Evolutionary conservation across 148 eudicot genomes (phyloP), one percentile per base, ranked within the genome.

Genomic region (Selenicereus undatus): DNA sequence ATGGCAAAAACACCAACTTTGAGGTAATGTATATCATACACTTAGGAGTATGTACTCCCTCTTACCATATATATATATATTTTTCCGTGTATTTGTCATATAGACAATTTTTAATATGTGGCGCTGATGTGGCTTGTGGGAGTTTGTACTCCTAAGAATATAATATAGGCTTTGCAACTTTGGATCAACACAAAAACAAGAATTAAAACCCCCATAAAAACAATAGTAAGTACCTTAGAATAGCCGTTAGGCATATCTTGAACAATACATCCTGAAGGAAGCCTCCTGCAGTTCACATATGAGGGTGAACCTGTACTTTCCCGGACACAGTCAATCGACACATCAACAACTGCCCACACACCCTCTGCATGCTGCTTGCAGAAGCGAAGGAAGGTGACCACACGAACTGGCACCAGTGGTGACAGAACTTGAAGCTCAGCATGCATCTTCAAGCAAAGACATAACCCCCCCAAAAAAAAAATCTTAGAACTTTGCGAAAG

Each of bases 201-300:
- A 75, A 77, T 76, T 76, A 71, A 21, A 80, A 6, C 43, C 62
- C 26, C 35, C n/a, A 60, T 78, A 42, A 43, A 56, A 29, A n/a
- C 68, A 29, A 12, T 42, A 26, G 42, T 83, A n/a, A 32, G 74
- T 91, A 95, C 98, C 96, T 92, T 93, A 79, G 97, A 91, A 80
- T 93, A 95, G 45, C 98, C 98, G 84, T 93, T 95, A 21, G 97
- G 97, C 98, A 95, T 92, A 90, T 95, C 99, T 86, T 95, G 93
- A 62, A 95, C 98, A 45, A 95, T 90, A 74, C 96, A 93, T 39
- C 98, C 98, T 16, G 98, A 95, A 43, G 98, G 98, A 81, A 93
- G 97, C 85, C 97, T 93, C 88, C 98, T 84, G 81, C 97, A 88
- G 82, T 79, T 89, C 8, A 82, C 80, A 83, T 77, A 93, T 58